phyloP scores from a whole-genome alignment of 2,329 filamentous ascomycete species.

The Venturia nashicola region DNA sequence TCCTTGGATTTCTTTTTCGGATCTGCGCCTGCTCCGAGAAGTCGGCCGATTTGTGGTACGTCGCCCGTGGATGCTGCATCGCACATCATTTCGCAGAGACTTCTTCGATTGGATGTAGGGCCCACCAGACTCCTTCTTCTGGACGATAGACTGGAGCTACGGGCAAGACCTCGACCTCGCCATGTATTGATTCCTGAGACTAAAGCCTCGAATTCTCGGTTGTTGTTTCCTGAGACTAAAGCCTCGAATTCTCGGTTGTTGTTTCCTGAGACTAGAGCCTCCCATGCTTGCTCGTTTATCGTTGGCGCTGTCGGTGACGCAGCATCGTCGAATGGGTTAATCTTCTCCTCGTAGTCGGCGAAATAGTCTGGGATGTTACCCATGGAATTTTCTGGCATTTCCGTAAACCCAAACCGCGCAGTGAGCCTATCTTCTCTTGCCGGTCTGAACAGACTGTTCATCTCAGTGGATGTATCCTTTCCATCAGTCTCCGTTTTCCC shows the following conservation, averaged over 20 bases:
- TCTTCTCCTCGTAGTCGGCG: neutral
- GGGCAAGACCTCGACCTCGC: neutral
- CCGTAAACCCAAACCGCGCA: neutral
- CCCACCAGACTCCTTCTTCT: neutral
- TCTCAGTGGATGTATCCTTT: neutral
- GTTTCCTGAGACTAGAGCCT: neutral
- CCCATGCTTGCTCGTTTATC: neutral
- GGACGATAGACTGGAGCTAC: neutral
- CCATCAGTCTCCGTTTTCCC: neutral
- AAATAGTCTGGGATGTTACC: neutral
- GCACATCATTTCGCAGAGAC: constrained; percentile 2
- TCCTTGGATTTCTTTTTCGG: neutral
- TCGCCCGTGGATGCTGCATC: constrained; percentile 3
- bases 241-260: too few relatives aligned
- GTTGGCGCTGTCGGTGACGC: neutral
- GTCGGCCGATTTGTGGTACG: constrained; percentile 1
- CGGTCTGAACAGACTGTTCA: neutral
- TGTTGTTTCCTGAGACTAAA: neutral
- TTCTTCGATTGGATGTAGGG: neutral
- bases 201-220: too few relatives aligned
- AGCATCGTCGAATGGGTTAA: neutral
- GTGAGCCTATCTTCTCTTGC: neutral
- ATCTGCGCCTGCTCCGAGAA: constrained; percentile 1
- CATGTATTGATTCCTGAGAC: too few relatives aligned
- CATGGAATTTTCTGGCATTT: neutral